Evolutionary conservation across 768 basidiomycete species (phyloP), one percentile per base, ranked within the genome.

Genomic region (Dendrothele bispora): DNA sequence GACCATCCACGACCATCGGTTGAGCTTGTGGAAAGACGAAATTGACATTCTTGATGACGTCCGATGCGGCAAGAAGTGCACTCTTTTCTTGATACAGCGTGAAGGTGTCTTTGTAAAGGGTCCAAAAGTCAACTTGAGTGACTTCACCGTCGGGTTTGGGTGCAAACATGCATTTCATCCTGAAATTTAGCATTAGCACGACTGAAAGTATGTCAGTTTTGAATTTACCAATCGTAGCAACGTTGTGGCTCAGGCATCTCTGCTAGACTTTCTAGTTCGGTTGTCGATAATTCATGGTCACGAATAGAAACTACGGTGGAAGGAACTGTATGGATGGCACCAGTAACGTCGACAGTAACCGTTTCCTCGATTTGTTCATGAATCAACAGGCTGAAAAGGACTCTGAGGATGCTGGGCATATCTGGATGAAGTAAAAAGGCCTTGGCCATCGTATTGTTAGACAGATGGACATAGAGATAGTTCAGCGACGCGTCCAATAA

Each of bases 51-150:
- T 95, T 95, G 64, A 99, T 98, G 40, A 97, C 90, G 36, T 99
- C 95, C 1, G 91, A 86, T 0, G 97, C 95, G 2, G 84, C 80
- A 3, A 94, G 78, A 36, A 91, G 69, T 10, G 80, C 78, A 48
- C 80, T 72, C 46, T 73, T 73, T 1, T 82, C 78, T 49, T 75
- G 63, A 58, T 73, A 75, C 1, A 83, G 80, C 1, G 78, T 68
- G 57, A 98, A 97, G 1, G 81, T 81, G 49, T 89, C 87, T 52
- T 88, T 86, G 69, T 99, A 99, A 11, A 94, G 76, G 48, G 82
- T 91, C 95, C 95, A 99, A 59, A 99, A 91, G 46, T 91, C 86
- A 27, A 95, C 92, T 65, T 98, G 97, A 1, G 91, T 93, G 38
- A 98, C 71, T 59, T 94, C 89, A 4, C 87, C 82, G 3, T 87